These are phyloP conservation scores for Paracamarosporium sp. DNA, from an alignment of 2,329 filamentous ascomycete species.

Conservation along the genomic window DNA sequence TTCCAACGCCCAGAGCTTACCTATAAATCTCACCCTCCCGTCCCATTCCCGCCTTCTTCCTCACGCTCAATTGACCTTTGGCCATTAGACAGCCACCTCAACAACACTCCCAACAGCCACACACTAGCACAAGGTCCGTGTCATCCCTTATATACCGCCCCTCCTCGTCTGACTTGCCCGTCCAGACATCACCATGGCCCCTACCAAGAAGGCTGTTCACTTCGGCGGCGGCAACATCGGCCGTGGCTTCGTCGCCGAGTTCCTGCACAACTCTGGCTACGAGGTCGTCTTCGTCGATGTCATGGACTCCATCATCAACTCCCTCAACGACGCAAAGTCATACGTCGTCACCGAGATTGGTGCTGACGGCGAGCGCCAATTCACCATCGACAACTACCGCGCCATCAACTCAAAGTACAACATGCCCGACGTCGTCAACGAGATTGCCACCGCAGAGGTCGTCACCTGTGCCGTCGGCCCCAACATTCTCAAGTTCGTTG, in stretches of 20 bases:
- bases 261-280: conserved; percentile 93
- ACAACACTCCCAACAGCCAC: conserved; percentile 9
- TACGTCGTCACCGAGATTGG: conserved; percentile 96
- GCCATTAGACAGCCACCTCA: conserved; percentile 9
- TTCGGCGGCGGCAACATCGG: conserved; percentile 63
- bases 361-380: conserved; percentile 78
- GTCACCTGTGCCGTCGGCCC: conserved; percentile 98
- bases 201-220: conserved; percentile 59
- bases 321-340: conserved; percentile 74
- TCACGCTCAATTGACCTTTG: conserved; percentile 24
- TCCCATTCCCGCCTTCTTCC: conserved; percentile 1
- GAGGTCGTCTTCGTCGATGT: conserved; percentile 98
- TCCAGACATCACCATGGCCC: conserved; percentile 36
- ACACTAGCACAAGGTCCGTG: conserved; percentile 2
- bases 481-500: conserved; percentile 95
- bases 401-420: conserved; percentile 94
- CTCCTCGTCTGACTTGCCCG: background rate
- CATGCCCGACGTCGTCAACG: conserved; percentile 79
- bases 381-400: conserved; percentile 91
- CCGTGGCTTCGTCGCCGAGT: conserved; percentile 59
- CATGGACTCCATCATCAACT: conserved; percentile 79
- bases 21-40: background rate
- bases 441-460: conserved; percentile 85
- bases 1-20: background rate
- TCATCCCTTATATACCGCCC: background rate